phyloP scores from a whole-genome alignment of 805 yeast species.

The Zygoascus biomembranicola region DNA sequence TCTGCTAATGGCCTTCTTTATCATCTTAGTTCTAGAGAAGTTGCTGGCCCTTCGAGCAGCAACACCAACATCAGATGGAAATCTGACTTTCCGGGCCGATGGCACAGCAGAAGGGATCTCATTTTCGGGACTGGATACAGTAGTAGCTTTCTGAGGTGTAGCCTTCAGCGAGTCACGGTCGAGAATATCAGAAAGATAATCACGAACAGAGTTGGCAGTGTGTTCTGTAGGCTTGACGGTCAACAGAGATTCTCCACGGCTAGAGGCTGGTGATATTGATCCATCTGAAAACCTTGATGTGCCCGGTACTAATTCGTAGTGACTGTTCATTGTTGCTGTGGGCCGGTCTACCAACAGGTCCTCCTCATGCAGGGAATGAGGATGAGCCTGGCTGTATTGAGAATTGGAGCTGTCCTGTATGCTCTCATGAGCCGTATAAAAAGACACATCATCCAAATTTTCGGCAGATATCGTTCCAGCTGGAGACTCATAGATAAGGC shows the following conservation, averaged over 20 bases:
- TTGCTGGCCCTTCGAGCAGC: neutral
- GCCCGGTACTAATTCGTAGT: neutral
- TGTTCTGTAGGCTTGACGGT: neutral
- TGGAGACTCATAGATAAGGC: neutral
- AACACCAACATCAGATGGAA: neutral
- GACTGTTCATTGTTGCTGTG: neutral
- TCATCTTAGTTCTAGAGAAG: neutral
- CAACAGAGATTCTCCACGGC: neutral
- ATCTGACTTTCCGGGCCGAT: neutral
- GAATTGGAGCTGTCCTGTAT: neutral
- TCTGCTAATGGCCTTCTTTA: neutral
- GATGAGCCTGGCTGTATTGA: neutral
- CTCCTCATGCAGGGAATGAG: neutral
- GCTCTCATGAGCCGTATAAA: neutral
- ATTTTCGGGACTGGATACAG: neutral
- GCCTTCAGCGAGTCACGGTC: neutral
- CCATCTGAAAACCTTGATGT: neutral
- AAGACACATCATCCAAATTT: neutral
- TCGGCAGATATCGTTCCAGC: neutral
- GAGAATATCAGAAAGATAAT: constrained; percentile 3
- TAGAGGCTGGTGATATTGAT: neutral
- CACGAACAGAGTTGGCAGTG: neutral
- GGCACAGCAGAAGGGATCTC: neutral
- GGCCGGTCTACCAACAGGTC: neutral
- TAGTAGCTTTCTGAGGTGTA: neutral